These are phyloP conservation scores for Cladosporium sphaerospermum DNA, from an alignment of 2,329 filamentous ascomycete species.

Conservation along the genomic window DNA sequence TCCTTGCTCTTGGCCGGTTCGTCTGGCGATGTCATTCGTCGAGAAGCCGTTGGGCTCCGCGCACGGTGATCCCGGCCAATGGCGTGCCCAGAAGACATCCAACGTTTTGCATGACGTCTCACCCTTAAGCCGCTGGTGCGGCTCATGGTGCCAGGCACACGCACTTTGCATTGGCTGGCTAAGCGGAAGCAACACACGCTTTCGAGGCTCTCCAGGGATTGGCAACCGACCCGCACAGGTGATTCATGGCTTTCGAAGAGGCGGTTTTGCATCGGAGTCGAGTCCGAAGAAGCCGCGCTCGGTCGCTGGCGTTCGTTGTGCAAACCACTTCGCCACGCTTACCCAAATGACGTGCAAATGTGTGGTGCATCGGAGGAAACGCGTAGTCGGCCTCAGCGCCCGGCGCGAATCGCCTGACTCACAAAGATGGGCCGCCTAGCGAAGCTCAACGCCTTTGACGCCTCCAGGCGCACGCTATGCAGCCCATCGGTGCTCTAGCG, in stretches of 20 bases:
- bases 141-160: constrained; percentile 8
- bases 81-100: constrained; percentile 7
- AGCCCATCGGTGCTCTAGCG: neutral
- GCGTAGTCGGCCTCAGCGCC: too few relatives aligned
- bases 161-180: neutral
- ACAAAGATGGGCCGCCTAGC: neutral
- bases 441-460: neutral
- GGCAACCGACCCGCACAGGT: neutral
- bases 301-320: too few relatives aligned
- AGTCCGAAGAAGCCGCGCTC: neutral
- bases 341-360: too few relatives aligned
- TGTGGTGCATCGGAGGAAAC: too few relatives aligned
- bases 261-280: neutral
- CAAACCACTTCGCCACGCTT: too few relatives aligned
- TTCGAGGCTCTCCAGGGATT: neutral
- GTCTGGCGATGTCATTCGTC: constrained; percentile 8
- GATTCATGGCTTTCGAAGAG: constrained; percentile 1
- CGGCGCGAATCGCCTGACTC: too few relatives aligned
- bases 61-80: constrained; percentile 1
- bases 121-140: constrained; percentile 6
- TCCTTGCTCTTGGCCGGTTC: neutral
- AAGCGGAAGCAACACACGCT: constrained; percentile 5
- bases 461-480: neutral
- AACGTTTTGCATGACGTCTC: constrained; percentile 10
- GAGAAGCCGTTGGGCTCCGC: constrained; percentile 8